Base-by-base conservation (phyloP, 2,329 filamentous ascomycete species). In the Tolypocladium tropicale region DNA sequence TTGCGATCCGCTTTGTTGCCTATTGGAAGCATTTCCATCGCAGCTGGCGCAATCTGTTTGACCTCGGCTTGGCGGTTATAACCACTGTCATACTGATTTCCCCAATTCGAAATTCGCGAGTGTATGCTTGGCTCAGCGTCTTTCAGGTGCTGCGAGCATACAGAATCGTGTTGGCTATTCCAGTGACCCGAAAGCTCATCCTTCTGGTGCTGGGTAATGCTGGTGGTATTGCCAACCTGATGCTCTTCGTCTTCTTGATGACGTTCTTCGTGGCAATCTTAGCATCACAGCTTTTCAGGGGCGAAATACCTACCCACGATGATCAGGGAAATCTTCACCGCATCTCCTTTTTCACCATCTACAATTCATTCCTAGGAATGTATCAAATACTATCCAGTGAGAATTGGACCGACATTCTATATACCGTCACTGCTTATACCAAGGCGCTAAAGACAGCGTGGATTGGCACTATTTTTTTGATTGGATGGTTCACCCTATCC, bases 351-450 rank as follows among this genome's bases (percentile, higher is more conserved):
- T 85, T 84, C 67, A 89, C 90, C 41, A 94, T 99, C 37, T 99
- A 88, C 76, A 97, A 97, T 67, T 89, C 91, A 0, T 99, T 99
- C 67, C 77, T 99, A 18, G 94, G 92, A 56, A 97, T 99, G 91
- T 99, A 99, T 68, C 90, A 96, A 72, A 84, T 99, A 33, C 76
- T 99, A 49, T 96, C 94, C 11, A 96, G 90, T 64, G 94, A 99
- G 68, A 90, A 96, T 66, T 99, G 94, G 94, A 99, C 95, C 0
- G 74, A 74, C 0, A 88, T 96, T 50, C 73, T 99, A 56, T 99
- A 96, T 74, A 84, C 82, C 57, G 84, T 92, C 43, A 95, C 91
- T 0, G 75, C 80, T 6, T 86, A 83, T 63, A 85, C 89, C 11
- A 79, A 78, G 11, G 65, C 68, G 6, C 83, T 78, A 62, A 78